Evolutionary conservation across 73 alveolate genomes (phyloP), one percentile per base, ranked within the genome.

Genomic region (Uronychia setigera): DNA sequence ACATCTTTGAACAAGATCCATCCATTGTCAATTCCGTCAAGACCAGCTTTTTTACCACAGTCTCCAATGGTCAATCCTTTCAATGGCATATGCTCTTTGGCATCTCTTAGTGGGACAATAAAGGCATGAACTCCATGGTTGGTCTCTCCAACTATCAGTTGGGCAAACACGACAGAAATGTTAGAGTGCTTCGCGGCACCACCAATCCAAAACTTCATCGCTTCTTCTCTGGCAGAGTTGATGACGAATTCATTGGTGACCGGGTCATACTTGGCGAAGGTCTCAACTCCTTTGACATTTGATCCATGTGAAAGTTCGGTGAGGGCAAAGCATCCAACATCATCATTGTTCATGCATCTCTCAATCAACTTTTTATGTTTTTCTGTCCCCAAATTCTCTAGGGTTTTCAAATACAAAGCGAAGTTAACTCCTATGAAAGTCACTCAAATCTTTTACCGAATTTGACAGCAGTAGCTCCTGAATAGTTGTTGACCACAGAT

Each of bases 11-110:
- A 96, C n/a, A 87, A 30, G 33, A 93, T 60, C 59, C 91, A 94
- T 31, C 99, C 99, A 82, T 94, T 96, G 81, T 96, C 99, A 0
- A 94, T 83, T n/a, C 97, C 98, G 60, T 94, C 91, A 33, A 88
- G 86, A 77, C 97, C 98, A 82, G 78, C 87, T 81, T 96, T 96
- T 25, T 83, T 78, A 1, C 99, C 99, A 60, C 98, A 94, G 80
- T 96, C 98, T 25, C 99, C 99, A 31, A 94, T 76, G 13, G 88
- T 87, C 31, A 96, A 59, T n/a, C 99, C 99, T 46, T 93, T 95
- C 88, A 78, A 74, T 19, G 95, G 93, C 60, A 35, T 78, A 77
- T 92, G 97, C 33, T 88, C 84, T 0, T 67, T 78, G 32, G 85
- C 77, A 82, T 96, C 97, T 82, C 99, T 88, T 14, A 95, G 81